Evolutionary conservation across 2,329 filamentous ascomycete genomes (phyloP), one percentile per base, ranked within the genome.

Genomic region (Aureobasidium mangrovei): DNA sequence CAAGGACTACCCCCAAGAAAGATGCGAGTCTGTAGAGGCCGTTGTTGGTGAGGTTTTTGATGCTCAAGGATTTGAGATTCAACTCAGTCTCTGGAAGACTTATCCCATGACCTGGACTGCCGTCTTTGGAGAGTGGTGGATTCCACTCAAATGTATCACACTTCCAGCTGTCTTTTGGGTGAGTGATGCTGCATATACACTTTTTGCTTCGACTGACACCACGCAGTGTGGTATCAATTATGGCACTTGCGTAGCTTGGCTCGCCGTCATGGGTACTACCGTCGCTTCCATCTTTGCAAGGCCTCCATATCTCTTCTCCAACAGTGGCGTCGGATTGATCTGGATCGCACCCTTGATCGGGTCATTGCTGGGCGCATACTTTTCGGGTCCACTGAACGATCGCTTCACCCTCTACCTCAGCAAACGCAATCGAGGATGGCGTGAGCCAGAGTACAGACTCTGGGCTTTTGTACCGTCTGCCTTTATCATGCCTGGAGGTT

Each of bases 401-500:
- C 49, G 57, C 12, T 47, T 61, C 7, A 58, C 57, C 9, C 29
- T 62, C 5, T 56, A 53, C 27, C 53, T 61, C n/a, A 48, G 60
- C 26, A 56, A 57, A 7, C 59, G 61, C 3, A 62, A 63, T 44
- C 51, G 56, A 38, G 60, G 60, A 2, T 58, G 59, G 27, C 58
- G 59, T 35, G 61, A 63, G 41, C 61, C 61, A 8, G 61, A 63
- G 29, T 59, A 60, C 47, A 48, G 59, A 18, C 55, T 63, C 1
- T 62, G 60, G 59, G 27, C 57, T 4, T 57, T 56, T 24, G 27
- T 60, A 1, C 54, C 54, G 2, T 52, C 46, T 4, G 57, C 56
- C 0, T 46, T 62, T 26, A 57, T 60, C 26, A 55, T 59, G 49
- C 59, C 60, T 29, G 57, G 55, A 18, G 57, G 55, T 2, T 10